These are phyloP conservation scores for Macrolepiota albuminosa DNA, from an alignment of 768 basidiomycete species.

Conservation along the genomic window DNA sequence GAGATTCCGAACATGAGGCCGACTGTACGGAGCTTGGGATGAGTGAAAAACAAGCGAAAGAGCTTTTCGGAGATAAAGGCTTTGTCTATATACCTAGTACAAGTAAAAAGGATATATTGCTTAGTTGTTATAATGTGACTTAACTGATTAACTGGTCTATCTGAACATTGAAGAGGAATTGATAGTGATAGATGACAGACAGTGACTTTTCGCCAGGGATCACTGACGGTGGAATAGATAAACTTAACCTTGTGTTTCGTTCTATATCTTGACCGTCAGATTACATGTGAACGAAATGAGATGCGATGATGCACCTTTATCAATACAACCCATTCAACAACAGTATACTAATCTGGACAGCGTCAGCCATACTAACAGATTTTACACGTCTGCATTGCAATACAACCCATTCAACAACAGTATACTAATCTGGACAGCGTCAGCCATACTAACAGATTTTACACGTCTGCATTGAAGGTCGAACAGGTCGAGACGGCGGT, in stretches of 20 bases:
- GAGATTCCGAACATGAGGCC: constrained; percentile 1
- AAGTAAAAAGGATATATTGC: constrained; percentile 3
- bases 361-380: background rate
- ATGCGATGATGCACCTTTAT: background rate
- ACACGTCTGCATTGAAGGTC: background rate
- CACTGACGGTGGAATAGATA: background rate
- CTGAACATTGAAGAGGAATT: background rate
- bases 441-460: background rate
- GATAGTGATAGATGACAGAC: background rate
- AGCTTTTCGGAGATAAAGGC: background rate
- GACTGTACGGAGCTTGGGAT: background rate
- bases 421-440: background rate
- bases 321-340: background rate
- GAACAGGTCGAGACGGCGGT: background rate
- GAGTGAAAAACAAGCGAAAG: background rate
- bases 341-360: background rate
- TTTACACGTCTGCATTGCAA: background rate
- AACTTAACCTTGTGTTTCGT: background rate
- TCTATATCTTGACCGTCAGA: background rate
- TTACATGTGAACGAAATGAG: too few species aligned
- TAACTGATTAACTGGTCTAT: background rate
- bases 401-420: background rate
- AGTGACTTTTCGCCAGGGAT: background rate
- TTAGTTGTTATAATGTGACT: background rate
- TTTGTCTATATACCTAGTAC: background rate